Base-by-base conservation (phyloP, 208 protist species). In the Trypanosoma caninum region DNA sequence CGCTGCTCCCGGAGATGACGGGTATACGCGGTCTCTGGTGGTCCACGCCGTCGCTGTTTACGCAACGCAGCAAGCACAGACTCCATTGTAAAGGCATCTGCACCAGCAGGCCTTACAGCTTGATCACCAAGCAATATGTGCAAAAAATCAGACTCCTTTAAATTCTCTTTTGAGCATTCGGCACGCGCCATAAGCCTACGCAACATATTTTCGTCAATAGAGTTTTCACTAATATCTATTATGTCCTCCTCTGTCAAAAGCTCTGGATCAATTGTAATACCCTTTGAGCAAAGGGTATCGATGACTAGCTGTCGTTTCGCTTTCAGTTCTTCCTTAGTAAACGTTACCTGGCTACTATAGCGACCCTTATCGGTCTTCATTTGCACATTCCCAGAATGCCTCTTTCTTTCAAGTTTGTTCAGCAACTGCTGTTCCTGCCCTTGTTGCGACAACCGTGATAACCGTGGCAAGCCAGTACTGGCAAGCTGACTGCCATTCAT, bases 41-140 rank as follows among this genome's bases (percentile, higher is more conserved):
- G 45, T 23, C 47, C 23, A 7, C 35, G 56, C 25, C 1, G 2
- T 8, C 14, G 51, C 45, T 69, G 69, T 2, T 31, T 48, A 28
- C 82, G 71, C 11, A 89, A 52, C 54, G 82, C 76, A 14, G 72
- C 80, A 13, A 94, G 70, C 27, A 94, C 47, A 35, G 44, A 38
- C 1, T 51, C 20, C 8, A 2, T 35, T 20, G 6, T 54, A 23
- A 34, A 64, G 7, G 68, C 63, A 52, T 69, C 64, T 27, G 82
- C 66, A 37, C 69, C 68, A 0, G 74, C 69, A 13, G 73, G 34
- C 38, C 61, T 53, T 14, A 60, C 57, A 18, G 27, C 57, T 40
- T 70, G 67, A 16, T 66, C 80, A 8, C 80, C 77, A 16, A 67
- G 72, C 34, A 70, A 66, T 41, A 30, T 60, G 56, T 61, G 47